Evolutionary conservation across 2,329 filamentous ascomycete genomes (phyloP).

Genomic region (Alternaria angustiovoidea): DNA sequence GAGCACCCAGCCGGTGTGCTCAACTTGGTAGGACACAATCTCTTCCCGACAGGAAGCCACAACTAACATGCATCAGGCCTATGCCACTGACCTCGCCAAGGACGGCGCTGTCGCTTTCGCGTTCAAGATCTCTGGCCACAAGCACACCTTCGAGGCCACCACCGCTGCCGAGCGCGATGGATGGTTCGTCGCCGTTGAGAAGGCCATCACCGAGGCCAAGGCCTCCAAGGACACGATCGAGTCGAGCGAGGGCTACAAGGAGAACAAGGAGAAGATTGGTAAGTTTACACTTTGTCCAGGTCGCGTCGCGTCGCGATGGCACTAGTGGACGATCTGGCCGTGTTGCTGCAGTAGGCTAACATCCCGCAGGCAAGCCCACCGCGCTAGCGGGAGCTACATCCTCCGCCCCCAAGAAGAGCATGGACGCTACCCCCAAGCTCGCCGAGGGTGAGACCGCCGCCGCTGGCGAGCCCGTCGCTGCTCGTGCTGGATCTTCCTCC

Average conservation of each 20-base stretch:
- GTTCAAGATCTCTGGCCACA: conserved; percentile 84
- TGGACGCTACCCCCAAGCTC: conserved; percentile 54
- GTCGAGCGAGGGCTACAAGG: conserved; percentile 88
- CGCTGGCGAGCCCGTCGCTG: conserved; percentile 28
- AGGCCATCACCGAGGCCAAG: conserved; percentile 72
- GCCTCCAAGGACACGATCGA: conserved; percentile 75
- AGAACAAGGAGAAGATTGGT: conserved; percentile 76
- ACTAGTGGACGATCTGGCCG: conserved; percentile 39
- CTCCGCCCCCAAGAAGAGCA: conserved; percentile 58
- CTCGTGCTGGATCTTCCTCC: conserved; percentile 51
- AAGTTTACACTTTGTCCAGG: conserved; percentile 45
- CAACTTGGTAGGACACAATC: conserved; percentile 72
- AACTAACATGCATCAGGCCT: conserved; percentile 61
- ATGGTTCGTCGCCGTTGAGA: conserved; percentile 82
- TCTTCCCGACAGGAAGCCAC: neutral
- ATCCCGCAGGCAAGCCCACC: conserved; percentile 50
- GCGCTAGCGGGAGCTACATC: conserved; percentile 50
- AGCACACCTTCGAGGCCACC: conserved; percentile 89
- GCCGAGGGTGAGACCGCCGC: conserved; percentile 41
- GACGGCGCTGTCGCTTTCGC: conserved; percentile 83
- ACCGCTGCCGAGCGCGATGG: conserved; percentile 81
- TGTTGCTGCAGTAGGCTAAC: conserved; percentile 48
- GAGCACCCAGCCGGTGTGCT: conserved; percentile 80
- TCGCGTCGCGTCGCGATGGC: conserved; percentile 31
- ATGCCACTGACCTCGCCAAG: conserved; percentile 75